phyloP scores from a whole-genome alignment of 2,329 filamentous ascomycete species.

The Cercospora janseana region DNA sequence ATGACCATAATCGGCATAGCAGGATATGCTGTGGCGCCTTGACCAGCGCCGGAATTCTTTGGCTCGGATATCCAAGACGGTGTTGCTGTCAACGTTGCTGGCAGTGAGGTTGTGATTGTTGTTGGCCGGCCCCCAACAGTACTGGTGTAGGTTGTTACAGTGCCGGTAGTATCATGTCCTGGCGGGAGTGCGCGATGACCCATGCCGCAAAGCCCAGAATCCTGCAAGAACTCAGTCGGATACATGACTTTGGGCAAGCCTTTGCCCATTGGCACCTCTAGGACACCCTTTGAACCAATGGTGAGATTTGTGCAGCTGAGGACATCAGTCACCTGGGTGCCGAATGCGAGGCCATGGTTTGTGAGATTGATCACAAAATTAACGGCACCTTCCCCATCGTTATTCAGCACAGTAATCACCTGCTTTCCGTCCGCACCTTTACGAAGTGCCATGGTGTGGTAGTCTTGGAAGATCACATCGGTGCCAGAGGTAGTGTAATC shows the following conservation, averaged over 20 bases:
- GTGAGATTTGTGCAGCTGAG: conserved; percentile 36
- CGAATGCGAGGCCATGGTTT: conserved; percentile 33
- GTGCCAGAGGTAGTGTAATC: conserved; percentile 46
- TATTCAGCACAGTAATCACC: conserved; percentile 48
- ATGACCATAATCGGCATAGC: neutral
- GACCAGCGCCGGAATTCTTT: neutral
- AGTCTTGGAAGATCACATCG: conserved; percentile 46
- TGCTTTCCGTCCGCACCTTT: conserved; percentile 42
- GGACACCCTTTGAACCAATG: conserved; percentile 29
- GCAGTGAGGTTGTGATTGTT: neutral
- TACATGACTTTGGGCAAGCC: conserved; percentile 40
- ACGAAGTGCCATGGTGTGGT: conserved; percentile 46
- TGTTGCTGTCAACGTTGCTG: neutral
- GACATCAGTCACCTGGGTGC: conserved; percentile 36
- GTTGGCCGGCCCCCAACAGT: no score
- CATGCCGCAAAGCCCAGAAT: conserved; percentile 31
- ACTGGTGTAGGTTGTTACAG: no score
- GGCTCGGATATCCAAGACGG: neutral
- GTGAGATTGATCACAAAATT: conserved; percentile 38
- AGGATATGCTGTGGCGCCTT: neutral
- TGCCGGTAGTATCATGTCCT: no score
- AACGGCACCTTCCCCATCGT: conserved; percentile 40
- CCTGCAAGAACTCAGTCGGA: conserved; percentile 27
- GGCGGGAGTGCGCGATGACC: conserved; percentile 2
- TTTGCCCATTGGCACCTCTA: conserved; percentile 37